These are phyloP conservation scores for Epichloe uncinata DNA, from an alignment of 2,329 filamentous ascomycete genomes.

Conservation along the genomic window DNA sequence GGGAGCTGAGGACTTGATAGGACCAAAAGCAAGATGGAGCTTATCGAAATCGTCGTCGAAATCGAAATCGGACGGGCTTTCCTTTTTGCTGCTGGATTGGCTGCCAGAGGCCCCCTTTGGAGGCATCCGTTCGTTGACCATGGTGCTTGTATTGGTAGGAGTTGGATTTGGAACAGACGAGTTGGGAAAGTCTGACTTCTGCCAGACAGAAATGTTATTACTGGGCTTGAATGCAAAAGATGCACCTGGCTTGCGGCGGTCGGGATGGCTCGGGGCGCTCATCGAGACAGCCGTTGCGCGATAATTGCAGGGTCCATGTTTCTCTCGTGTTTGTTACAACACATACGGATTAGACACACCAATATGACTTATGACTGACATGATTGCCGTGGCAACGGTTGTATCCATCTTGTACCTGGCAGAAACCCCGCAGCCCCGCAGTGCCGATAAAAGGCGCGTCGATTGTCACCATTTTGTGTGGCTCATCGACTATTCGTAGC, in stretches of 20 bases:
- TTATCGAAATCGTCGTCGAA: slow-evolving; percentile 20
- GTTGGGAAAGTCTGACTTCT: slow-evolving; percentile 11
- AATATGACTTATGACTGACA: slow-evolving; percentile 9
- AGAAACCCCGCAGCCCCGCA: not conserved
- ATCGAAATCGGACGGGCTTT: slow-evolving; percentile 17
- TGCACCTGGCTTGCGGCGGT: slow-evolving; percentile 16
- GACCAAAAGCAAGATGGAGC: slow-evolving; percentile 17
- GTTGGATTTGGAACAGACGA: not conserved
- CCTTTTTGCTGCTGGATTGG: not conserved
- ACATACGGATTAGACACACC: not conserved
- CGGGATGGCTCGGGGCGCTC: slow-evolving; percentile 8
- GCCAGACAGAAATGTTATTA: slow-evolving; percentile 16
- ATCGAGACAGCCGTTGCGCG: slow-evolving; percentile 6
- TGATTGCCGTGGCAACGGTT: slow-evolving; percentile 19
- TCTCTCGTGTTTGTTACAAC: not conserved
- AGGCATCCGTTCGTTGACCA: slow-evolving; percentile 35
- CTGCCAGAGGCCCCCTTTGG: slow-evolving; percentile 9
- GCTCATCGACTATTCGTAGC: not conserved
- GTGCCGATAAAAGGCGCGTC: not conserved
- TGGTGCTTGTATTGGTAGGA: slow-evolving; percentile 13
- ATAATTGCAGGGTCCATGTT: slow-evolving; percentile 6
- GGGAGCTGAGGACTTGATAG: slow-evolving; percentile 13
- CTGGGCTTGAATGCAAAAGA: slow-evolving; percentile 19
- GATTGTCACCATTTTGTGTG: not conserved
- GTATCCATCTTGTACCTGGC: not conserved